Base-by-base conservation (phyloP, 2,329 filamentous ascomycete species). In the Aspergillus pseudoviridinutans region DNA sequence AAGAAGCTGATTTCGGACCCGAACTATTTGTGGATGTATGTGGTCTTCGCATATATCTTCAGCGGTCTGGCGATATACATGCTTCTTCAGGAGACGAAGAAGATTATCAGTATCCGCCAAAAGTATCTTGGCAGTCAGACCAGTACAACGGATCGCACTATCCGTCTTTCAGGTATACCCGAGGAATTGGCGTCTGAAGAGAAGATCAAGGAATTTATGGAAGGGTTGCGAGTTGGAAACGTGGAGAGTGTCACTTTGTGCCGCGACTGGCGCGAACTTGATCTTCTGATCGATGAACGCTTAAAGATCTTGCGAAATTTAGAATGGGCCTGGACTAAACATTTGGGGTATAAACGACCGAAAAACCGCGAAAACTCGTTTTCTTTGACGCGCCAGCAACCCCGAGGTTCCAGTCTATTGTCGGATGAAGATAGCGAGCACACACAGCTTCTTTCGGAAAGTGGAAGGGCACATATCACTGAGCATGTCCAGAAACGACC, bases 41-140 rank as follows among this genome's bases (percentile, higher is more conserved):
- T 96, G 14, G 80, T 90, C n/a, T 99, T 99, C 67, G 90, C 92
- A 1, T 99, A 97, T 77, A 82, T 97, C 52, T 99, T 97, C 73
- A 93, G 89, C 5, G 85, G 80, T 1, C 76, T 97, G 46, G 89
- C 90, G 0, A 79, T 97, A 12, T 96, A 92, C 71, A 84, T 93
- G 64, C 86, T 97, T 66, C 86, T 93, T 58, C 83, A 83, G 46
- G 88, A 96, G 75, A 97, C 94, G 0, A 85, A 88, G 64, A 88
- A 87, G 58, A 88, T 99, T 53, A 95, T 97, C 62, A 84, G 87
- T 56, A 84, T 93, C 29, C 83, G 94, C 25, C 94, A 99, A 73
- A 87, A 92, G 58, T 99, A 97, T 70, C 82, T 99, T 9, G 94
- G 94, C 12, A 91, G 88, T 24, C 93, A 97, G 74, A 92, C 90